Base-by-base conservation (phyloP, 129 eudicot genomes). In the Logfia minima region DNA sequence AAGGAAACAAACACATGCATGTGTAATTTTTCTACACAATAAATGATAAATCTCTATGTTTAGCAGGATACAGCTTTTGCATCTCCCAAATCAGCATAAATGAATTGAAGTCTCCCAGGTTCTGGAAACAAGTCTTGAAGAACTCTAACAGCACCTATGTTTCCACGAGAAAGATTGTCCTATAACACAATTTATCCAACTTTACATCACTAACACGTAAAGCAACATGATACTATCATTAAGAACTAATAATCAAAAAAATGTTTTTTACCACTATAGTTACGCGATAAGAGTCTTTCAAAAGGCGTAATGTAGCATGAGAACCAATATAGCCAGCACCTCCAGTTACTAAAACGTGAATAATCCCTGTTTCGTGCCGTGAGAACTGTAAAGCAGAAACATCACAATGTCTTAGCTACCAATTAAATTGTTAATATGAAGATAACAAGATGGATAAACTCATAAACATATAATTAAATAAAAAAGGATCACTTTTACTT, bases 241-340 rank as follows among this genome's bases (percentile, higher is more conserved):
- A 69, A 68, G 60, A 75, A 52, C 0, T 24, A 16, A 55, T 17
- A 56, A 34, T 4, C 39, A 64, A 39, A 68, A 37, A 23, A 19
- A 29, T 6, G 2, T 6, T 29, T 68, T 5, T 37, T 89, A 92
- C 96, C 97, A 92, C 96, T 84, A 92, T 84, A 24, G 97, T 89
- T 74, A 92, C 96, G 32, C 97, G 97, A 45, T 89, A 89, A 29
- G 82, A 74, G 53, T 92, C 96, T 79, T 86, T 87, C 11, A 92
- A 79, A 72, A 92, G 97, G 60, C 92, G 85, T 76, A 89, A 77
- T 66, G 90, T 79, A 71, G 97, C 97, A 77, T 92, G 97, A 16
- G 97, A 92, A 63, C 97, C 97, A 79, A 92, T 92, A 80, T 89
- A 92, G 26, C 97, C 97, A 77, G 96, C 97, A 74, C 97, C 97